Evolutionary conservation across 768 basidiomycete genomes (phyloP), one percentile per base, ranked within the genome.

Genomic region (Galerina marginata): DNA sequence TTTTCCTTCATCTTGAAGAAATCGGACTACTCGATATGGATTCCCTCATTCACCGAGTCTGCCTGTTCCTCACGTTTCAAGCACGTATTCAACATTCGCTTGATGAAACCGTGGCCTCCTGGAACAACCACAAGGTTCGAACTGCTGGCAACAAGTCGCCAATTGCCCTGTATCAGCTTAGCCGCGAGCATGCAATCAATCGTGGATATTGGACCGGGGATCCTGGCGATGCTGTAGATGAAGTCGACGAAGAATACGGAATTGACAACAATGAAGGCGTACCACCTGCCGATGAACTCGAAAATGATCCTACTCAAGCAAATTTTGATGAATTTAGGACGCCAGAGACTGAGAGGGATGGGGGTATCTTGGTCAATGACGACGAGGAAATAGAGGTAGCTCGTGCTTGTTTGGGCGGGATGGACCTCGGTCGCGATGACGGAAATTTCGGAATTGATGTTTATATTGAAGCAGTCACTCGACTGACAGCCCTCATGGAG

Each of bases 1-100:
- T 72, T 4, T 76, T 76, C 46, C 20, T 62, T 1, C 61, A 72
- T 53, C 64, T 76, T 2, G 67, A 73, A 46, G 63, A 67, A 2
- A 64, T 58, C 6, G 64, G 58, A 3, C 64, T 74, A 1, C 62
- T 75, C 11, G 68, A 74, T 52, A 57, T 63, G 51, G 61, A 62
- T 11, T 52, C 45, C 4, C 9, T n/a, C 25, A 29, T 57, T 9
- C 60, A 62, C n/a, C 48, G 60, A 5, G n/a, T 62, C 4, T 56
- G 50, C n/a, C 44, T 62, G 9, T 62, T 57, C 40, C 39, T 62
- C 14, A 52, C 50, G 4, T 62, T 42, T 45, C 56, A 62, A 11
- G 39, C 49, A 3, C 29, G 56, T 14, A 57, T 62, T 40, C 60
- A 61, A 40, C 40, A 47, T 12, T 57, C 50, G 7, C 50, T 62